Evolutionary conservation across 345 rosid genomes (phyloP), one percentile per base, ranked within the genome.

Genomic region (Eucalyptus guilfoylei): DNA sequence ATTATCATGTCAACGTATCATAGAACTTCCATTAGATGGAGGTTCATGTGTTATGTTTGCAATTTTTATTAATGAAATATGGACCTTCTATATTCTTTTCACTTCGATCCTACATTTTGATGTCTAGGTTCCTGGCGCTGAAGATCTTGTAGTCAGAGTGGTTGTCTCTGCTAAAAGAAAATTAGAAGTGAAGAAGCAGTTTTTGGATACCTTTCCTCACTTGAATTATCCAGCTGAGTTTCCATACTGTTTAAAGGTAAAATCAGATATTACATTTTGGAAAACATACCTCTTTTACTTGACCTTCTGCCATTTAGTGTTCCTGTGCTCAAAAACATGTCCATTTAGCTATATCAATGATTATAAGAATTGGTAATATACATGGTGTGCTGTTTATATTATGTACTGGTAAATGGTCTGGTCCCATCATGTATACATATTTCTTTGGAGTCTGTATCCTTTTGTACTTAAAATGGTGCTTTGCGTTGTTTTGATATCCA

Each of bases 161-260:
- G 99, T 97, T 94, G 96, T 96, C 87, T 97, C 99, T 19, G 96
- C 95, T 88, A 97, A 96, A 92, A 96, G 95, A 93, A 95, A 95
- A 92, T 90, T 98, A 91, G 98, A 97, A 91, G 99, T 98, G 90
- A 96, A 98, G 92, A 95, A 94, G 80, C 95, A 96, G 67, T 95
- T 97, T 90, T 95, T 97, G 95, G 99, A 97, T 90, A 95, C 96
- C 45, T 95, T 95, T 91, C 93, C 89, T 47, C 96, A 95, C 62
- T 96, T 94, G 90, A 94, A 95, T 93, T 96, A 95, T 90, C 98
- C 98, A 23, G 92, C 93, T 19, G 98, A 97, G 89, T 96, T 96
- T 88, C 97, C 99, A 8, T 98, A 96, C 87, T 95, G 96, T 91
- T 98, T 98, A 48, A 98, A 97, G 98, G 99, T 97, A 90, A 86